Conservation (phyloP, 2,329 filamentous ascomycete species). For the Zymoseptoria brevis region DNA sequence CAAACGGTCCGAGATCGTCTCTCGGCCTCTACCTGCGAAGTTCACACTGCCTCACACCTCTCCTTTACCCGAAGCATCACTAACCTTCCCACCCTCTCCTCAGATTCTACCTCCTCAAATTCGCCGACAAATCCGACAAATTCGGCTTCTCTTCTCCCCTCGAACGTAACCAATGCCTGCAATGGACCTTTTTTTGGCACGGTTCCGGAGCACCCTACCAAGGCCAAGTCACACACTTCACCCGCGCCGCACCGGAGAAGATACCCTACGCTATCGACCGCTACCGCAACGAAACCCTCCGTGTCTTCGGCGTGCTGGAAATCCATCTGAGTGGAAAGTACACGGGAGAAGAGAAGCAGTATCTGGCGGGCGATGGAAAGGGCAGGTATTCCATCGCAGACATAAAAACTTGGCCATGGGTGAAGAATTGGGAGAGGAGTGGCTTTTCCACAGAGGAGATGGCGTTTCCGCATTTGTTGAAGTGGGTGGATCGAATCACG, state of each 20-base stretch:
- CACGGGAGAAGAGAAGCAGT: slow-evolving; percentile 42
- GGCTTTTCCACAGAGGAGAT: slow-evolving; percentile 44
- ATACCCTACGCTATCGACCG: slow-evolving; percentile 44
- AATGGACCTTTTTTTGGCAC: slow-evolving; percentile 52
- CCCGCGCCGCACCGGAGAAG: slow-evolving; percentile 38
- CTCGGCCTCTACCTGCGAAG: no score
- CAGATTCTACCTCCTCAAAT: slow-evolving; percentile 43
- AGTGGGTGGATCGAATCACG: slow-evolving; percentile 48
- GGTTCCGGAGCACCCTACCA: slow-evolving; percentile 36
- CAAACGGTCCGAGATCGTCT: no score
- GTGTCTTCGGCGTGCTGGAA: slow-evolving; percentile 49
- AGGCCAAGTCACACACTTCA: slow-evolving; percentile 41
- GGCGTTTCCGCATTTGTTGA: slow-evolving; percentile 44
- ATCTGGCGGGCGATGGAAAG: slow-evolving; percentile 45
- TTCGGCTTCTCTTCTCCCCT: slow-evolving; percentile 48
- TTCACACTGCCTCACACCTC: no score
- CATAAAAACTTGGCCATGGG: slow-evolving; percentile 47
- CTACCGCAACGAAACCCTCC: slow-evolving; percentile 45
- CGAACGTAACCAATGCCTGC: slow-evolving; percentile 42
- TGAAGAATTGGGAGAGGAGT: slow-evolving; percentile 38
- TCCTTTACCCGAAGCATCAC: no score
- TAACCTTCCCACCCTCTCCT: no score
- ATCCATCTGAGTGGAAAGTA: slow-evolving; percentile 47
- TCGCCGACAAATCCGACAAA: slow-evolving; percentile 41
- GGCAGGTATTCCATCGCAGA: slow-evolving; percentile 50